Conservation (phyloP, 495 filamentous ascomycete genomes). For the Extremus antarcticus region DNA sequence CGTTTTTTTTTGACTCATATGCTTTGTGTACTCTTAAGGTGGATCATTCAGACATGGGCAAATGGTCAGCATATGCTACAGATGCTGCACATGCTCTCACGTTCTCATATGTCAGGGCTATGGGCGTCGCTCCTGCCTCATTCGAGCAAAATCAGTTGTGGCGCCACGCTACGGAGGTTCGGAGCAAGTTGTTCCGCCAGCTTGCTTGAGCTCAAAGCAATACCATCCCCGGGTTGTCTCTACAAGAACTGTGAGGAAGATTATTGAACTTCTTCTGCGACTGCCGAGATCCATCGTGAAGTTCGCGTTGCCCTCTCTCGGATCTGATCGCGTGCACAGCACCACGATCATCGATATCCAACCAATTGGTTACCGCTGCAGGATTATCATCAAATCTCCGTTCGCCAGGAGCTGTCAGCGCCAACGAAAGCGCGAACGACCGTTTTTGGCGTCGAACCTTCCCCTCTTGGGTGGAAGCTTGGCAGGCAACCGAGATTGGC, state of each 20-base stretch:
- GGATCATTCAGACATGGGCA: too few species aligned
- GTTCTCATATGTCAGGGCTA: too few species aligned
- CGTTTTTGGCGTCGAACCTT: neutral
- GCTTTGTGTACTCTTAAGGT: too few species aligned
- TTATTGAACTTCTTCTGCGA: too few species aligned
- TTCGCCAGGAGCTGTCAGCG: neutral
- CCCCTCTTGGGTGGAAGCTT: neutral
- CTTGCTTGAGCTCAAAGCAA: too few species aligned
- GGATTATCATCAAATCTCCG: neutral
- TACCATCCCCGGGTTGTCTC: too few species aligned
- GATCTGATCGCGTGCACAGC: neutral
- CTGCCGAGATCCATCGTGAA: too few species aligned
- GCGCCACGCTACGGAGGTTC: neutral
- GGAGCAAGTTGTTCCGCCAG: too few species aligned
- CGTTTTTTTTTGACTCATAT: too few species aligned
- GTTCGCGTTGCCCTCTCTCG: neutral
- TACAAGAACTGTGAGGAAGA: too few species aligned
- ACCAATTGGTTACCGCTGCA: neutral
- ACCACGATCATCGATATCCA: neutral
- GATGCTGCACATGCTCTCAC: too few species aligned
- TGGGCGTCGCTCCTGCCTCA: neutral
- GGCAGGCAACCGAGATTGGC: neutral
- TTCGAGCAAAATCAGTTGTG: neutral
- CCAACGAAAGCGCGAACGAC: neutral
- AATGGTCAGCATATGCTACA: too few species aligned